These are phyloP conservation scores for Talaromyces trachyspermus DNA, from an alignment of 495 filamentous ascomycete species.

Conservation along the genomic window DNA sequence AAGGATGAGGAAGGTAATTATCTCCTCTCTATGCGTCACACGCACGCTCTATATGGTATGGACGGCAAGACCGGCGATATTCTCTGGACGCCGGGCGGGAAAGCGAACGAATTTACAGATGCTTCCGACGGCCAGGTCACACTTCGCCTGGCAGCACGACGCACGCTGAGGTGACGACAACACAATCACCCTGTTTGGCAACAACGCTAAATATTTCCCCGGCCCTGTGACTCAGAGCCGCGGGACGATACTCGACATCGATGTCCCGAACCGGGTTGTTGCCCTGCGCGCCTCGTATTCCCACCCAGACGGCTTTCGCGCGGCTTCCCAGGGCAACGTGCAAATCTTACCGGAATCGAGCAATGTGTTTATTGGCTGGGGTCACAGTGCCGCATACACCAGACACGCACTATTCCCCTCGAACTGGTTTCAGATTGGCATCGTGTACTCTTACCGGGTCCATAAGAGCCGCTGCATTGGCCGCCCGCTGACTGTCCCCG, in stretches of 20 bases:
- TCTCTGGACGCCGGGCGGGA: conserved; percentile 40
- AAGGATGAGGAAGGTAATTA: conserved; percentile 48
- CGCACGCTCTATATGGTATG: conserved; percentile 38
- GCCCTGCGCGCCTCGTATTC: conserved; percentile 19
- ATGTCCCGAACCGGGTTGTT: conserved; percentile 15
- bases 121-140: conserved; percentile 33
- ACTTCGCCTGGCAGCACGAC: conserved; percentile 48
- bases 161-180: no score
- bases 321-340: conserved; percentile 49
- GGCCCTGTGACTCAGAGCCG: conserved; percentile 13
- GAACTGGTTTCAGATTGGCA: conserved; percentile 13
- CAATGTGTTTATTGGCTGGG: conserved; percentile 51
- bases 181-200: no score
- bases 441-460: conserved; percentile 18
- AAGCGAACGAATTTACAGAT: conserved; percentile 37
- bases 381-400: conserved; percentile 43
- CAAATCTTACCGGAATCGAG: conserved; percentile 44
- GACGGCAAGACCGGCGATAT: conserved; percentile 26
- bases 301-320: conserved; percentile 24
- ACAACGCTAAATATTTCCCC: no score
- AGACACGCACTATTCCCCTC: conserved; percentile 36
- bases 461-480: conserved; percentile 30
- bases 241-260: conserved; percentile 23
- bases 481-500: conserved; percentile 18
- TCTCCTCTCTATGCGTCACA: conserved; percentile 49